Evolutionary conservation across 2,329 filamentous ascomycete genomes (phyloP).

Genomic region (Verticillium longisporum): DNA sequence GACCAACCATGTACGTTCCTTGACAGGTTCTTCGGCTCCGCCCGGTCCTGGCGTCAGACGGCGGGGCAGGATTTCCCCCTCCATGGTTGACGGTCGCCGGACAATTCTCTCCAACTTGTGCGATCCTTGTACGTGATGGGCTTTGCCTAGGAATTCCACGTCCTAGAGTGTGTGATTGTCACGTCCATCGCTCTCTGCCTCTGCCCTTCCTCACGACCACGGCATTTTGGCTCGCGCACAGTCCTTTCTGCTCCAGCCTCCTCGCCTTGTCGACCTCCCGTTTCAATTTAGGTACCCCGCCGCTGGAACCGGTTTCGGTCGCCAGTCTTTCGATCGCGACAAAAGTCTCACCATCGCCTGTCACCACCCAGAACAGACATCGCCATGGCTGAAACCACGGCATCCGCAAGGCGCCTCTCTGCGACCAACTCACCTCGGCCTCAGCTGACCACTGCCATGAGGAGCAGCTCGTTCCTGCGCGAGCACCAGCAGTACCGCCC

Average conservation of each 20-base stretch:
- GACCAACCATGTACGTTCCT: not conserved
- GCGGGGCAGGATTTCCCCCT: not conserved
- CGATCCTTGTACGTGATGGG: not conserved
- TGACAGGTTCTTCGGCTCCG: not conserved
- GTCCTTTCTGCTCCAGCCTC: not conserved
- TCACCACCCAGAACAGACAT: not conserved
- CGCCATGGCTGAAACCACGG: conserved; percentile 23
- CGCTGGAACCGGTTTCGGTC: not conserved
- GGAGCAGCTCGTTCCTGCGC: conserved; percentile 55
- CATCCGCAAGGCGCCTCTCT: conserved; percentile 17
- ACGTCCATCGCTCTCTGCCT: not conserved
- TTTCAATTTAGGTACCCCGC: not conserved
- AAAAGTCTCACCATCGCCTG: not conserved
- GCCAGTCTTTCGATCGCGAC: not conserved
- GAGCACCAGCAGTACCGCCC: conserved; percentile 59
- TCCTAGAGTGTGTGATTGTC: not conserved
- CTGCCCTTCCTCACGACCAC: not conserved
- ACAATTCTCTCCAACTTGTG: not conserved
- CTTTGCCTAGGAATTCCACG: not conserved
- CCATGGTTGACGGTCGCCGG: not conserved
- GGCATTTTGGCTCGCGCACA: not conserved
- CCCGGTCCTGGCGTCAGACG: not conserved
- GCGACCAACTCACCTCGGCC: conserved; percentile 31
- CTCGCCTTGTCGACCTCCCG: not conserved
- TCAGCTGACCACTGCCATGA: conserved; percentile 42